Evolutionary conservation across 176 grass and related monocot genomes (phyloP).

Genomic region (Cymbopogon citratus): DNA sequence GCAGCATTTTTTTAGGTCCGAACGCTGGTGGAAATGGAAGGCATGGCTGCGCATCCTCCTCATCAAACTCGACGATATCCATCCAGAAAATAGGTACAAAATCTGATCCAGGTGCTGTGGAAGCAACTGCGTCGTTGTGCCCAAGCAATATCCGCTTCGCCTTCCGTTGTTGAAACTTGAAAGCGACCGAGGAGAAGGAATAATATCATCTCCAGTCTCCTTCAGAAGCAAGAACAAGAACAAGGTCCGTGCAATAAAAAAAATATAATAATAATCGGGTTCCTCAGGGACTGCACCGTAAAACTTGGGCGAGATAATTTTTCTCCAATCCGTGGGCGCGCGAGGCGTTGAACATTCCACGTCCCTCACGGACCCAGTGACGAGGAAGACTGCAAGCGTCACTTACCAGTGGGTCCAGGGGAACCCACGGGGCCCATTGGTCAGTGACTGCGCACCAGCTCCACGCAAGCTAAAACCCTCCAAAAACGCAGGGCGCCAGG

Average conservation of each 20-base stretch:
- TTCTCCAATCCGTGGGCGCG: neutral
- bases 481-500: slow-evolving; percentile 23
- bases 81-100: neutral
- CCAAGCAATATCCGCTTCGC: neutral
- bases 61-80: neutral
- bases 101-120: slow-evolving; percentile 5
- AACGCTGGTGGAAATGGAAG: neutral
- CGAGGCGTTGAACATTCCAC: neutral
- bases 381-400: neutral
- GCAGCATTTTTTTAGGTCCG: neutral
- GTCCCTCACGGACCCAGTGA: neutral
- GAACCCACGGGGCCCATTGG: rapidly evolving
- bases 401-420: neutral
- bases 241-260: neutral
- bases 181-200: neutral
- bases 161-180: neutral
- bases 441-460: neutral
- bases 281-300: neutral
- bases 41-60: neutral
- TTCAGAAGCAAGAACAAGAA: neutral
- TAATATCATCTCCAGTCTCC: neutral
- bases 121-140: neutral
- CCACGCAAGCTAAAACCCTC: neutral
- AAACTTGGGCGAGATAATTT: neutral
- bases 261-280: neutral